Evolutionary conservation across 306 rosid genomes (phyloP).

Genomic region (Cucumis melo): DNA sequence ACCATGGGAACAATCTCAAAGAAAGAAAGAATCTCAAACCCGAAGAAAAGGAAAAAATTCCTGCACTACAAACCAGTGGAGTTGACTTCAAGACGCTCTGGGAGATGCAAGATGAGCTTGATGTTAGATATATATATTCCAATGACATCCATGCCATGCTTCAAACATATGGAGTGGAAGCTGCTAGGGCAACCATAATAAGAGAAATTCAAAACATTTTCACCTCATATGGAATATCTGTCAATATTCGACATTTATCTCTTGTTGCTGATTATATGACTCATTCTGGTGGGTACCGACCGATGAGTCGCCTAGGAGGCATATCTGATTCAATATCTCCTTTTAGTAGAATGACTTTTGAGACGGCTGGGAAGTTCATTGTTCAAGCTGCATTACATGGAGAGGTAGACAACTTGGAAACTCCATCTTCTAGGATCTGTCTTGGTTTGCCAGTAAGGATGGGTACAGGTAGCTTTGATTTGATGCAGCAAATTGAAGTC

Average conservation of each 20-base stretch:
- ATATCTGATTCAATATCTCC: conserved; percentile 63
- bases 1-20: conserved; percentile 39
- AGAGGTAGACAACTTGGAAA: conserved; percentile 53
- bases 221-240: conserved; percentile 76
- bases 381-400: conserved; percentile 76
- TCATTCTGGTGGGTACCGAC: conserved; percentile 52
- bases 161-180: conserved; percentile 67
- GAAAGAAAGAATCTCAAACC: conserved; percentile 33
- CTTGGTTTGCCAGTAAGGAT: conserved; percentile 78
- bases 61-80: conserved; percentile 74
- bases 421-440: conserved; percentile 84
- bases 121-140: conserved; percentile 57
- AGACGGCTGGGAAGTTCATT: conserved; percentile 71
- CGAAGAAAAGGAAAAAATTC: conserved; percentile 38
- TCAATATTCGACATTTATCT: conserved; percentile 58
- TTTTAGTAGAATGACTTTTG: conserved; percentile 67
- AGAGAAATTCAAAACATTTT: conserved; percentile 69
- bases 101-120: conserved; percentile 54
- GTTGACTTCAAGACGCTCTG: conserved; percentile 61
- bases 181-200: conserved; percentile 75
- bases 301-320: conserved; percentile 55
- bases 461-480: conserved; percentile 75
- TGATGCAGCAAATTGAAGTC: conserved; percentile 50
- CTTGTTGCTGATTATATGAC: conserved; percentile 90
- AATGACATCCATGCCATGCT: conserved; percentile 61